These are phyloP conservation scores for Annulohypoxylon bovei DNA, from an alignment of 495 filamentous ascomycete genomes.

Conservation along the genomic window DNA sequence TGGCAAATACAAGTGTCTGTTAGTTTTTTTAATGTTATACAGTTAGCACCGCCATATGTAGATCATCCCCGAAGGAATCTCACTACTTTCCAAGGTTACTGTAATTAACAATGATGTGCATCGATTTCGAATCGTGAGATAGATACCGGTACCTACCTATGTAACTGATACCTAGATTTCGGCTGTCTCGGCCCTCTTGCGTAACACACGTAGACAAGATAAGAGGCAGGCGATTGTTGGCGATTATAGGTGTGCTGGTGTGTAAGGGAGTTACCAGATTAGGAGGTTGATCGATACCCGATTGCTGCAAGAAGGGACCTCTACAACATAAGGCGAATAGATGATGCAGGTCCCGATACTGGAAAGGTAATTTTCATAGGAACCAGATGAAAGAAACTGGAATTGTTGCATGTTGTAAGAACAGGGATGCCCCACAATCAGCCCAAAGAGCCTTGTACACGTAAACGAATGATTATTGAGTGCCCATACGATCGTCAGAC, in stretches of 20 bases:
- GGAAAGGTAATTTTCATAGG: slow-evolving; percentile 1
- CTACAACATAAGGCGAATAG: slow-evolving; percentile 3
- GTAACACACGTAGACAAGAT: background rate
- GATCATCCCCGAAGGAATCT: slow-evolving; percentile 35
- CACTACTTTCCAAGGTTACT: slow-evolving; percentile 28
- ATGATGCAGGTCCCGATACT: slow-evolving; percentile 33
- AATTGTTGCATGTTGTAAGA: slow-evolving; percentile 29
- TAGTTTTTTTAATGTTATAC: slow-evolving; percentile 16
- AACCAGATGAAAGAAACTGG: slow-evolving; percentile 26
- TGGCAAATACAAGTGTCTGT: slow-evolving; percentile 25
- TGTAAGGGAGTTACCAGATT: slow-evolving; percentile 21
- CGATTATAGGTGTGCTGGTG: background rate
- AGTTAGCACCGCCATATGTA: slow-evolving; percentile 29
- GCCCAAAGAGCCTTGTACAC: slow-evolving; percentile 29
- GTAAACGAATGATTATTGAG: slow-evolving; percentile 33
- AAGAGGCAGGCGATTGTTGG: background rate
- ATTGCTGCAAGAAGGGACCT: slow-evolving; percentile 38
- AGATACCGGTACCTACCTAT: background rate
- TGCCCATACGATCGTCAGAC: slow-evolving; percentile 26
- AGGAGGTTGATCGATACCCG: slow-evolving; percentile 21
- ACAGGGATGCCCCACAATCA: slow-evolving; percentile 35
- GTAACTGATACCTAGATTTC: slow-evolving; percentile 1
- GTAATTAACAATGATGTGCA: slow-evolving; percentile 28
- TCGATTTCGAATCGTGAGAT: slow-evolving; percentile 15
- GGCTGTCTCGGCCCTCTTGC: slow-evolving; percentile 17